Evolutionary conservation across 176 grass and related monocot genomes (phyloP), one percentile per base, ranked within the genome.

Genomic region (Tuctoria greenei): DNA sequence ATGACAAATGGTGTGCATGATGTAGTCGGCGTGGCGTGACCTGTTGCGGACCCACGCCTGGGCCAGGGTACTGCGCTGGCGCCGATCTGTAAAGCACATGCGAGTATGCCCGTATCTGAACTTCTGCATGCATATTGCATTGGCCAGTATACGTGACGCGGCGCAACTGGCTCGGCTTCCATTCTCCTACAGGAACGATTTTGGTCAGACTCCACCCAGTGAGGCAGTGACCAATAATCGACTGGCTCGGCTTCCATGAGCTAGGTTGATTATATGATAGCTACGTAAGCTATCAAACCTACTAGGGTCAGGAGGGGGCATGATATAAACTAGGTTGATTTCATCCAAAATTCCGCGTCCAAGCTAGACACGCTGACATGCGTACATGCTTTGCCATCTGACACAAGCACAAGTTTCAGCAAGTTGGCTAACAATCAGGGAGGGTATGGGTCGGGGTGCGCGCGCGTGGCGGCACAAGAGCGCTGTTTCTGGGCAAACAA

Each of bases 61-160:
- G 69, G 43, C 54, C 69, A 21, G 17, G 37, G 3, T 13, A 24
- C 61, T 10, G 17, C 8, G 72, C 77, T 79, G 85, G 80, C 45
- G 79, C 79, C 79, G 2, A 79, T 68, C 80, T 87, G 85, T 73
- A 26, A 26, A 10, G 4, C 85, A 83, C 85, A 83, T 83, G 79
- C 16, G 21, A 77, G 20, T 64, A 57, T 69, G 64, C 64, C 28
- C 58, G 1, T 27, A 28, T 61, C 57, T 8, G 52, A 55, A 47
- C 15, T 13, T 16, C 13, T 47, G 42, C 12, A 43, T 12, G 42
- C 42, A 43, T 43, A n/a, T n/a, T n/a, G 31, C 2, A 31, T 31
- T 31, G 1, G 31, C 31, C 31, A 31, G 3, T 31, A 3, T 31
- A 31, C 31, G 31, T 31, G 31, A n/a, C n/a, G n/a, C n/a, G n/a